Base-by-base conservation (phyloP, 768 basidiomycete species). In the Boletellus emodensis region DNA sequence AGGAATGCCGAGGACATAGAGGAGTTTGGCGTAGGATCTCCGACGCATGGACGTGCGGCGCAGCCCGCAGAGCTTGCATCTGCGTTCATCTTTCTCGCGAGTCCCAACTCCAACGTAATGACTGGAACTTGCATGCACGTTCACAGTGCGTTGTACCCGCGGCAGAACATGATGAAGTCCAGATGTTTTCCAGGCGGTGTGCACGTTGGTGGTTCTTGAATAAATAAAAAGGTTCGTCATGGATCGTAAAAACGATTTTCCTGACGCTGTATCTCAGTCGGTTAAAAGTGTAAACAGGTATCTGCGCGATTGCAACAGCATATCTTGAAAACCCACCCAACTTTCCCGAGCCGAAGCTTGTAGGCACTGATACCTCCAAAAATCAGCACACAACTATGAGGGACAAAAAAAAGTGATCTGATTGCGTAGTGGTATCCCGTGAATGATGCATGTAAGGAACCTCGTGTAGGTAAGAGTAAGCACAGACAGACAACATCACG, bases 1-100 rank as follows among this genome's bases (percentile, higher is more conserved):
- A 71, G 82, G 44, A 64, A 72, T 0, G 71, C 72, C 6, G 79
- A 83, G 32, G 70, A 80, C 57, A 83, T 81, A 80, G 78, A 83
- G 52, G 71, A 72, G 15, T 76, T 74, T 53, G 75, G 74, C 14
- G 70, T 79, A 46, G 77, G 77, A 3, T 50, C 72, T 35, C 79
- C 79, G 5, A 67, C 79, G 11, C 74, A 76, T 52, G 79, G 76
- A 33, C 71, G 72, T 20, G 76, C 72, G 14, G 76, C 73, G 8
- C 78, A 80, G 58, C 80, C 78, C 11, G 74, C 74, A 17, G 80
- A 83, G 61, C 65, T 77, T 10, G 79, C 73, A 2, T 78, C 77
- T 1, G 67, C 72, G 3, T 82, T 78, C 54, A 77, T 82, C 26
- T 80, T 81, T 66, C 69, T 83, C n/a, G 80, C 79, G 13, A 67